A percentile compares a stretch with the other conserved stretches of the same genome.
Conservation (phyloP, 2,329 filamentous ascomycete species). For the Madurella fahalii region DNA sequence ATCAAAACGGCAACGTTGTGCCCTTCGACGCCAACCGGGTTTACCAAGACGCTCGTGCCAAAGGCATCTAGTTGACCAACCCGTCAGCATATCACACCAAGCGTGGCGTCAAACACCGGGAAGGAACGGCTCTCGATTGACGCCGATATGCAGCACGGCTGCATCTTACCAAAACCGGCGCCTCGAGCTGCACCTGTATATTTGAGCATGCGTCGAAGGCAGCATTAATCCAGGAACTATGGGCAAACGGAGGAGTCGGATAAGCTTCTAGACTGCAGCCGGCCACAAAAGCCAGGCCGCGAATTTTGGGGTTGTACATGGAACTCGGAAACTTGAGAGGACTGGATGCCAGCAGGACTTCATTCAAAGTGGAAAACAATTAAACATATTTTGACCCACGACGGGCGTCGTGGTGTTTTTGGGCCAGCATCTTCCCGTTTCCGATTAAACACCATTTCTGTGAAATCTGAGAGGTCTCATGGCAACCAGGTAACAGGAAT, state of each 20-base stretch:
- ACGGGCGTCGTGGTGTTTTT: not conserved
- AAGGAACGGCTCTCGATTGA: not conserved
- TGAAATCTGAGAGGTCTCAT: not conserved
- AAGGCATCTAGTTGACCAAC: conserved; percentile 33
- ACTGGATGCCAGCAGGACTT: not conserved
- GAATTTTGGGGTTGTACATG: not conserved
- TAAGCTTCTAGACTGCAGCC: not conserved
- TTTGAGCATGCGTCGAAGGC: not conserved
- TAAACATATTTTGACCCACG: not conserved
- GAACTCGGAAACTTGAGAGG: not conserved
- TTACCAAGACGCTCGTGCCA: conserved; percentile 36
- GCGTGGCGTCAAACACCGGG: not conserved
- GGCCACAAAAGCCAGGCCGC: not conserved
- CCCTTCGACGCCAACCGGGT: conserved; percentile 43
- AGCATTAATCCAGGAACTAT: not conserved
- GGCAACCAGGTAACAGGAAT: too few species aligned
- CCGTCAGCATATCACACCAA: not conserved
- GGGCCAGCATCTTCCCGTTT: not conserved
- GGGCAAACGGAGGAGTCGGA: not conserved
- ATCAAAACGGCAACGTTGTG: conserved; percentile 42
- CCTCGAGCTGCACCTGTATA: not conserved
- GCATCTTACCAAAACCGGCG: too few species aligned
- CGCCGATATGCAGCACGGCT: too few species aligned
- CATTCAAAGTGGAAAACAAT: not conserved
- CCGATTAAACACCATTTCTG: not conserved